Evolutionary conservation across 306 rosid genomes (phyloP).

Genomic region (Lablab purpureus): DNA sequence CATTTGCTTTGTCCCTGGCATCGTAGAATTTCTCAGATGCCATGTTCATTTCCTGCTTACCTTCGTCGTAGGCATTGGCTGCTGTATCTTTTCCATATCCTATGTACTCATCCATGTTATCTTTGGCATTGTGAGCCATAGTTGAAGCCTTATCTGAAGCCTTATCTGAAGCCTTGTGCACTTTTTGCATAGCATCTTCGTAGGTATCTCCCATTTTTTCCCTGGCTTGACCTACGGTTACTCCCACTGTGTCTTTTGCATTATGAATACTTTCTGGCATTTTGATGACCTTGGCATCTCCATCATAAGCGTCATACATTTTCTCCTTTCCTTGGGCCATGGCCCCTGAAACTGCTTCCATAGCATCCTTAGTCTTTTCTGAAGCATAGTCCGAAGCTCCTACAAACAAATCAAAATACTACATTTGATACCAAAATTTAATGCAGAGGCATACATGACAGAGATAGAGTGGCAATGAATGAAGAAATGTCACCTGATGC

Average conservation of each 20-base stretch:
- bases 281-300: slow-evolving; percentile 34
- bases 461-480: background rate
- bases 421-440: background rate
- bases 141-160: slow-evolving; percentile 48
- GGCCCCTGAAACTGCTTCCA: slow-evolving; percentile 7
- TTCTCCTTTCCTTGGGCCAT: slow-evolving; percentile 38
- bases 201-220: slow-evolving; percentile 38
- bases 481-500: slow-evolving; percentile 51
- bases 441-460: background rate
- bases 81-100: background rate
- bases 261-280: slow-evolving; percentile 39
- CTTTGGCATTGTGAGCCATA: slow-evolving; percentile 36
- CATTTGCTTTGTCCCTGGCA: slow-evolving; percentile 40
- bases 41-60: slow-evolving; percentile 3
- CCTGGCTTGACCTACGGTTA: slow-evolving; percentile 4
- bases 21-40: slow-evolving; percentile 41
- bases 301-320: slow-evolving; percentile 13
- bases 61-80: background rate
- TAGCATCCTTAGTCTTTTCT: too few relatives aligned
- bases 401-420: slow-evolving; percentile 27
- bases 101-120: slow-evolving; percentile 5
- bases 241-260: slow-evolving; percentile 28
- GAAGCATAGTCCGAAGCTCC: slow-evolving; percentile 53
- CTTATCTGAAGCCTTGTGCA: slow-evolving; percentile 25
- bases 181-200: slow-evolving; percentile 37